Conservation (phyloP, 2,329 filamentous ascomycete species). For the Cladosporium colombiae region DNA sequence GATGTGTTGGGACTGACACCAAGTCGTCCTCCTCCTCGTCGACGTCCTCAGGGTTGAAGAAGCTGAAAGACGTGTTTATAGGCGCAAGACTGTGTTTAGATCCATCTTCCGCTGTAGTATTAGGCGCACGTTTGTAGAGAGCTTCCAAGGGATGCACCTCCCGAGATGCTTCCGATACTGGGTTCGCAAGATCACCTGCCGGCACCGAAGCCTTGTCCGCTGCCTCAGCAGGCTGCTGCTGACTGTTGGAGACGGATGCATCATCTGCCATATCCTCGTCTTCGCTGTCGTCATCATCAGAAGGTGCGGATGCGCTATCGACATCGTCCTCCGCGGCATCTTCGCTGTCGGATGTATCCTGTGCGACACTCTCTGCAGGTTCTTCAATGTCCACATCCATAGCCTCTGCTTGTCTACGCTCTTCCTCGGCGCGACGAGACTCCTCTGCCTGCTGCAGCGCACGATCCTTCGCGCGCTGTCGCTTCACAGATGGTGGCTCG, state of each 20-base stretch:
- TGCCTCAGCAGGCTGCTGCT: no score
- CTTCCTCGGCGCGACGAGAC: conserved; percentile 7
- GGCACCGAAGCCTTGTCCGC: not conserved
- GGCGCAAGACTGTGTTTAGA: conserved; percentile 43
- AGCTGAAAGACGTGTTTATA: conserved; percentile 69
- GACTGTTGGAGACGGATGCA: not conserved
- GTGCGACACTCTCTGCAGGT: conserved; percentile 17
- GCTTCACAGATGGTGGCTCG: conserved; percentile 35
- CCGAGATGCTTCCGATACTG: conserved; percentile 12
- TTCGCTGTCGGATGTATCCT: conserved; percentile 22
- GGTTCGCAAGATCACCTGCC: not conserved
- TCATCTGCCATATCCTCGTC: conserved; percentile 17
- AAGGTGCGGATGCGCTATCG: conserved; percentile 7
- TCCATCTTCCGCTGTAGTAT: conserved; percentile 38
- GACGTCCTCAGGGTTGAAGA: conserved; percentile 61
- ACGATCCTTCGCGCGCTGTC: conserved; percentile 34
- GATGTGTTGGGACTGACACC: conserved; percentile 8
- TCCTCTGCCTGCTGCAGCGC: conserved; percentile 7
- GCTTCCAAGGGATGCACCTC: conserved; percentile 84
- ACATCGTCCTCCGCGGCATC: conserved; percentile 11
- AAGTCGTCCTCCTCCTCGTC: conserved; percentile 39
- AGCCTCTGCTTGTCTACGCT: not conserved
- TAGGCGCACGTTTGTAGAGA: conserved; percentile 75
- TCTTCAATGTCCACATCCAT: conserved; percentile 15
- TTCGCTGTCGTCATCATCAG: conserved; percentile 15